Evolutionary conservation across 352 stramenopile genomes (phyloP).

Genomic region (Pythium aquatile): DNA sequence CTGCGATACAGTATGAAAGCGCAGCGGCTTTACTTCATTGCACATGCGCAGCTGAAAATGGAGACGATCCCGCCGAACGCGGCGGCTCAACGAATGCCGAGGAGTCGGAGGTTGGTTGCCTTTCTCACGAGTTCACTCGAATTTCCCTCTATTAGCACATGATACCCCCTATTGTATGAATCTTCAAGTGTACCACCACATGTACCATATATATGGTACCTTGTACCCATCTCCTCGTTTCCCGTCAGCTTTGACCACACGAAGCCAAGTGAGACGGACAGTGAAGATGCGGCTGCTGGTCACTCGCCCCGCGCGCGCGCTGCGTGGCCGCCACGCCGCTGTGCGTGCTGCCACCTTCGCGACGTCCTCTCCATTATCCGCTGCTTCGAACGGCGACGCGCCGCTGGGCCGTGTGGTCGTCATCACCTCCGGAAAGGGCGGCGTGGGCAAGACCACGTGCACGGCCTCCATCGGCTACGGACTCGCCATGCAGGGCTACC

Average conservation of each 20-base stretch:
- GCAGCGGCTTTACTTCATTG: background rate
- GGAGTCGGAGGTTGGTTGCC: background rate
- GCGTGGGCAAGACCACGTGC: constrained; percentile 92
- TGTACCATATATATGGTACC: constrained; percentile 3
- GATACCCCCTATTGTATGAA: background rate
- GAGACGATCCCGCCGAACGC: background rate
- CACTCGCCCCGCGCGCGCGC: background rate
- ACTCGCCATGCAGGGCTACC: constrained; percentile 75
- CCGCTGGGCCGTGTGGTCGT: constrained; percentile 76
- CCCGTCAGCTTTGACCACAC: constrained; percentile 9
- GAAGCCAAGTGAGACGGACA: background rate
- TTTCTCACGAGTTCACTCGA: background rate
- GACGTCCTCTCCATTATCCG: background rate
- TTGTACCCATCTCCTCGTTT: constrained; percentile 1
- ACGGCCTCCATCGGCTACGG: constrained; percentile 87
- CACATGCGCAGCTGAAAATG: background rate
- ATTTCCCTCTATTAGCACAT: background rate
- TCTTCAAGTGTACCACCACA: background rate
- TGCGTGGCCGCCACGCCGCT: constrained; percentile 7
- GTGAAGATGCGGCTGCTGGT: background rate
- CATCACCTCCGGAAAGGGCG: constrained; percentile 91
- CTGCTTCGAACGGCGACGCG: background rate
- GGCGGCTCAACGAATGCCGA: background rate
- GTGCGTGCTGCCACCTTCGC: background rate
- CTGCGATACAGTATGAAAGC: background rate